Evolutionary conservation across 768 basidiomycete species (phyloP), one percentile per base, ranked within the genome.

Genomic region (Phallus indusiatus): DNA sequence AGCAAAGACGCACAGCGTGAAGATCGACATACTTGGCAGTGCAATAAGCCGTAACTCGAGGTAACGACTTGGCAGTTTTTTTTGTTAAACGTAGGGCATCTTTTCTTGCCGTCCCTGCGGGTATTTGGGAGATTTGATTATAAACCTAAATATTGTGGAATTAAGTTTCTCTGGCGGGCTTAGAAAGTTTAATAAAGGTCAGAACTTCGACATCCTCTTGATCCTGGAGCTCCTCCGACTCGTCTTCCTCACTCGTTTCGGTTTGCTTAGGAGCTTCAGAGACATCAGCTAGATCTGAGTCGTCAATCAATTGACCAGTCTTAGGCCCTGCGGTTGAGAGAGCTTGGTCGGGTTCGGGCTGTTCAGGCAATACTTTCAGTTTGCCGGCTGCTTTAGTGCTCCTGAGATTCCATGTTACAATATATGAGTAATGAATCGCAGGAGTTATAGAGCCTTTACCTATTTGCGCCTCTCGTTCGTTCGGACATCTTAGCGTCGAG

Each of bases 1-100:
- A 47, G 47, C 42, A 47, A 47, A 58, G 12, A 18, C 33, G 42
- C 20, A 34, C 47, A 17, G 48, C 34, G 12, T 42, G 42, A 42
- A n/a, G 42, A 42, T 42, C 35, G 21, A 73, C 77, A 64, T 71
- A 94, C 94, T 81, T 85, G 34, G 94, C 90, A 16, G 93, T 96
- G 48, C 94, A 92, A 71, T 95, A 96, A 5, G 94, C 94, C 1
- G 94, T 96, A n/a, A 94, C 94, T 65, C 94, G 75, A 34, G 94
- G 94, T 12, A 96, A 70, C 12, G 83, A 84, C 69, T 94, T 94
- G 1, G 93, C 92, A 69, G 94, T 95, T 75, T 90, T 94, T 75
- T 96, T 95, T 1, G 94, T 97, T 63, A 97, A 71, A 60, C 78
- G 85, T 62, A 93, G 72, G 2, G 94, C 94, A 74, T 97, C 94